Base-by-base conservation (phyloP, 2,329 filamentous ascomycete species). In the Colletotrichum sp. region DNA sequence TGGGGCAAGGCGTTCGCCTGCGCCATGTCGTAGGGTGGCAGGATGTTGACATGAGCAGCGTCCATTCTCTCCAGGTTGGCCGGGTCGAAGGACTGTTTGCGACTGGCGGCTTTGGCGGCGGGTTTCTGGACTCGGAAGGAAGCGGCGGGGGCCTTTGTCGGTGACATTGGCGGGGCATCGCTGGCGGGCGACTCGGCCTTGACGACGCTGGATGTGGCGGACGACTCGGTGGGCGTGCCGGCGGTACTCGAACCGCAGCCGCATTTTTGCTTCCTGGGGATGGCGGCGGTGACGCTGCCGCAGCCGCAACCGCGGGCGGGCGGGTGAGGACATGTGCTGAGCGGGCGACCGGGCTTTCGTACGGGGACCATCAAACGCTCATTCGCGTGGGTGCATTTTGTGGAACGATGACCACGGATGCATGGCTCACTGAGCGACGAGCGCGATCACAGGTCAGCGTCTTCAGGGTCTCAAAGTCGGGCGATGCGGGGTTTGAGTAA, bases 321-420 rank as follows among this genome's bases (percentile, higher is more conserved):
- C 8, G 92, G 90, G 79, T 95, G 93, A 70, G 93, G 93, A 80
- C 93, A 95, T 70, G 90, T 89, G 82, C 92, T 94, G 71, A 95
- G 84, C 10, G 93, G 94, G 66, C 94, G 89, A 21, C 94, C 94
- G 18, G 94, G 93, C 81, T 95, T 95, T 77, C 93, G 90, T 18
- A 95, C 94, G 26, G 92, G 92, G 5, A 94, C 87, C 88, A 95
- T 92, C 39, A 94, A 86, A 75, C 93, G 91, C 79, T 94, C 93
- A 78, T 89, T 88, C 76, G 88, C 89, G 82, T 95, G 94, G 64
- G 90, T 92, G 84, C 94, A 95, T 87, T 94, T 94, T 69, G 93
- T 94, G 34, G 94, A 95, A 80, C 94, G 92, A 84, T 95, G 94
- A 72, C 94, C 94, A 81, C 93, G 92, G 79, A 95, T 95, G 83